Evolutionary conservation across 768 basidiomycete species (phyloP).

Genomic region (Lactarius akahatsu): DNA sequence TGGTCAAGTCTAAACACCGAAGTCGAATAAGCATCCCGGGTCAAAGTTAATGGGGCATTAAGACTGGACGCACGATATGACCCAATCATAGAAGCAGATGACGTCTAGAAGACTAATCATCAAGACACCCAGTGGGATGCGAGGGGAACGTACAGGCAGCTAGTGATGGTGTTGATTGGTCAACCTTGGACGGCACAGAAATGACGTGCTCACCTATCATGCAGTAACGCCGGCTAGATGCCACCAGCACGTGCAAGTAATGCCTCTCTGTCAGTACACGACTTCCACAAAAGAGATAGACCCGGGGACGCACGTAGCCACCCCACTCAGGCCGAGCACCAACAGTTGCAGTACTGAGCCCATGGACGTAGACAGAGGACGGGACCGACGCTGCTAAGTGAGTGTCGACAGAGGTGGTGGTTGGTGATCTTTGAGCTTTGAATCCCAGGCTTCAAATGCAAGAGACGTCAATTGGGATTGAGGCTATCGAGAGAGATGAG

Average conservation of each 20-base stretch:
- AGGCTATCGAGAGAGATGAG: background rate
- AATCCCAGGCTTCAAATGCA: background rate
- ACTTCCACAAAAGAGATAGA: no score
- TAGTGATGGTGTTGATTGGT: background rate
- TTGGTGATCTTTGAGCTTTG: background rate
- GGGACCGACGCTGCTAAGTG: background rate
- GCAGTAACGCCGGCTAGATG: constrained; percentile 19
- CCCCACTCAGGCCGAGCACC: background rate
- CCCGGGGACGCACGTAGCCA: background rate
- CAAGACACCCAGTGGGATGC: no score
- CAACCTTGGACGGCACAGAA: background rate
- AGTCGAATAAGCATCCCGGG: no score
- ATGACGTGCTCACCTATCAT: constrained; percentile 1
- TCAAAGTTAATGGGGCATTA: no score
- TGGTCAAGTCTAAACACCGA: no score
- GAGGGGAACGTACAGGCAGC: no score
- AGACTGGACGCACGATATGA: no score
- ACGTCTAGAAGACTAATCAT: no score
- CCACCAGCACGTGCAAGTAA: background rate
- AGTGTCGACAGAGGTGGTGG: background rate
- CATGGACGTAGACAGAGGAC: background rate
- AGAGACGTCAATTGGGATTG: background rate
- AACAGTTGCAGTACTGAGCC: background rate
- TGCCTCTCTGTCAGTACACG: background rate
- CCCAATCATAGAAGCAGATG: no score